Conservation (phyloP, 78 protist genomes). For the Polysphondylium violaceum region DNA sequence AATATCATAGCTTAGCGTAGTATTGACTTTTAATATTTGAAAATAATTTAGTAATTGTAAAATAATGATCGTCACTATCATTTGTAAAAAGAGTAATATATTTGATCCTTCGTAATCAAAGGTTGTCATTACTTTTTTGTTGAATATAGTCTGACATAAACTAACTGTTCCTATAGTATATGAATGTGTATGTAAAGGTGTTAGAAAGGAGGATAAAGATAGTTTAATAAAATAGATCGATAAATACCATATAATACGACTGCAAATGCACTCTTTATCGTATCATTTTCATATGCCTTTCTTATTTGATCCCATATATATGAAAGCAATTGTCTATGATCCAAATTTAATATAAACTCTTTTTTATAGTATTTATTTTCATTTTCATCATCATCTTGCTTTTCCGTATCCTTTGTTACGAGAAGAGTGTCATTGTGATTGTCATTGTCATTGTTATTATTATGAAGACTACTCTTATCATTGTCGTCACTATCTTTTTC, state of each 20-base stretch:
- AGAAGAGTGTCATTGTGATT: too few relatives aligned
- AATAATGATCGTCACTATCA: slow-evolving; percentile 25
- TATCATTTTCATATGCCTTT: too few relatives aligned
- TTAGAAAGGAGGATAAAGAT: neutral
- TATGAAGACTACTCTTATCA: too few relatives aligned
- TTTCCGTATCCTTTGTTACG: too few relatives aligned
- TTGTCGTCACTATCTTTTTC: too few relatives aligned
- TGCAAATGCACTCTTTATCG: slow-evolving; percentile 31
- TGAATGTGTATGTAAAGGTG: neutral
- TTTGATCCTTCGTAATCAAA: slow-evolving; percentile 34
- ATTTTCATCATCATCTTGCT: too few relatives aligned
- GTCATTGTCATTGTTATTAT: too few relatives aligned
- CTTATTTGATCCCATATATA: too few relatives aligned
- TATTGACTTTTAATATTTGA: slow-evolving; percentile 13
- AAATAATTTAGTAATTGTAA: slow-evolving; percentile 14
- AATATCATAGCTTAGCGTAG: neutral
- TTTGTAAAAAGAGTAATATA: slow-evolving; percentile 56
- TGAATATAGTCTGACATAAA: slow-evolving; percentile 69
- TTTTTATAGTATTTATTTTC: too few relatives aligned
- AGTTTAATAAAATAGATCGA: neutral
- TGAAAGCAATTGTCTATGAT: too few relatives aligned
- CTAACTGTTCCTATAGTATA: slow-evolving; percentile 44
- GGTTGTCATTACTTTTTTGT: slow-evolving; percentile 70
- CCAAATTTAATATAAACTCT: too few relatives aligned
- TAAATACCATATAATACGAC: slow-evolving; percentile 27